Conservation (phyloP, 2,329 filamentous ascomycete species). For the Arthrobotrys conoides region DNA sequence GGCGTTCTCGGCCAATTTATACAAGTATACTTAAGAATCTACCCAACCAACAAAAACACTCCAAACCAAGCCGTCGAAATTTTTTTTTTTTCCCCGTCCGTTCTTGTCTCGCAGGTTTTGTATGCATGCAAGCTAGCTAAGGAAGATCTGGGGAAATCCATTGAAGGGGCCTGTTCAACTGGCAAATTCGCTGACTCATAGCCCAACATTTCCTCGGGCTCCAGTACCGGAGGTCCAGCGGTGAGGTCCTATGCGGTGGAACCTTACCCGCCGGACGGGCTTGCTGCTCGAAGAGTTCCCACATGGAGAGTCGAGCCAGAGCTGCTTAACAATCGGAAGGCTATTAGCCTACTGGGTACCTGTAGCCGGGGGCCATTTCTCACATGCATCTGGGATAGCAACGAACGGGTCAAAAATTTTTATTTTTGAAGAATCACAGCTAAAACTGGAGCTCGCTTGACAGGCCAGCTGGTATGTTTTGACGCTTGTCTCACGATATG, state of each 20-base stretch:
- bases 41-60: conserved; percentile 10
- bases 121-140: conserved; percentile 52
- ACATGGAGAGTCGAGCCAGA: conserved; percentile 41
- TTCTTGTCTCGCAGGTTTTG: conserved; percentile 18
- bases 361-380: conserved; percentile 31
- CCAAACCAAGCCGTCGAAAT: conserved; percentile 41
- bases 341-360: conserved; percentile 35
- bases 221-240: conserved; percentile 43
- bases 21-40: conserved; percentile 18
- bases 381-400: conserved; percentile 34
- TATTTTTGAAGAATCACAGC: conserved; percentile 5
- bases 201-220: conserved; percentile 37
- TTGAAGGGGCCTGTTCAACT: conserved; percentile 18
- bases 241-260: conserved; percentile 60
- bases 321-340: conserved; percentile 49
- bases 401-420: conserved; percentile 21
- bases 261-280: conserved; percentile 58
- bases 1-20: conserved; percentile 59
- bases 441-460: conserved; percentile 28
- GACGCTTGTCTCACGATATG: conserved; percentile 18
- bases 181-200: conserved; percentile 55
- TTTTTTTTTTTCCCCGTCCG: conserved; percentile 42
- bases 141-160: conserved; percentile 56
- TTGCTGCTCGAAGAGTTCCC: conserved; percentile 42
- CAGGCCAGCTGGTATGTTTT: conserved; percentile 23